A percentile compares a stretch with the other conserved stretches of the same genome.
These are phyloP conservation scores for Bothriochloa decipiens DNA, from an alignment of 176 grass and related monocot genomes.

Conservation along the genomic window DNA sequence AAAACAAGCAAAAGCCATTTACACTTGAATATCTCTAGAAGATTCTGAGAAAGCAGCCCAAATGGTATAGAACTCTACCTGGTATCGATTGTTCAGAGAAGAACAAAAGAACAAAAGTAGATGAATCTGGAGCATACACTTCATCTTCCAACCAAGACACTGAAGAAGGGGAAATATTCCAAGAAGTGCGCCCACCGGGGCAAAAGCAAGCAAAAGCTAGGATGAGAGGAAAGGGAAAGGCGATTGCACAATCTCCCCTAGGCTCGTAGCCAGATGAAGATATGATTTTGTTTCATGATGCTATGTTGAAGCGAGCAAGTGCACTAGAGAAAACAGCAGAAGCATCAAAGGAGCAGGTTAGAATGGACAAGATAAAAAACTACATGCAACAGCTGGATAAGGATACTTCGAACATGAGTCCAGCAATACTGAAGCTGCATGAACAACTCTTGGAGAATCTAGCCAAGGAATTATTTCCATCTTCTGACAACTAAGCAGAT, in stretches of 20 bases:
- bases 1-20: background rate
- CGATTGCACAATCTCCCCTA: background rate
- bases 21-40: background rate
- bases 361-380: too few relatives aligned
- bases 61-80: background rate
- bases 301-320: background rate
- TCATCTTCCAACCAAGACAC: slow-evolving; percentile 4
- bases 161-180: too few relatives aligned
- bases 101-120: background rate
- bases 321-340: too few relatives aligned
- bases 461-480: too few relatives aligned
- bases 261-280: background rate
- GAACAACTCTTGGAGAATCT: too few relatives aligned
- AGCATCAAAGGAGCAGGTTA: too few relatives aligned
- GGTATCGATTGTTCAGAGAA: background rate
- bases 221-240: background rate
- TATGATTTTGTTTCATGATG: background rate
- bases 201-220: background rate
- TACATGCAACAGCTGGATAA: too few relatives aligned
- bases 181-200: background rate
- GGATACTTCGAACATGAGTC: too few relatives aligned
- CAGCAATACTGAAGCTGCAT: too few relatives aligned
- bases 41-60: background rate
- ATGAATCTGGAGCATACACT: background rate
- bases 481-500: too few relatives aligned